Base-by-base conservation (phyloP, 805 yeast genomes). In the Starmerella stellata region DNA sequence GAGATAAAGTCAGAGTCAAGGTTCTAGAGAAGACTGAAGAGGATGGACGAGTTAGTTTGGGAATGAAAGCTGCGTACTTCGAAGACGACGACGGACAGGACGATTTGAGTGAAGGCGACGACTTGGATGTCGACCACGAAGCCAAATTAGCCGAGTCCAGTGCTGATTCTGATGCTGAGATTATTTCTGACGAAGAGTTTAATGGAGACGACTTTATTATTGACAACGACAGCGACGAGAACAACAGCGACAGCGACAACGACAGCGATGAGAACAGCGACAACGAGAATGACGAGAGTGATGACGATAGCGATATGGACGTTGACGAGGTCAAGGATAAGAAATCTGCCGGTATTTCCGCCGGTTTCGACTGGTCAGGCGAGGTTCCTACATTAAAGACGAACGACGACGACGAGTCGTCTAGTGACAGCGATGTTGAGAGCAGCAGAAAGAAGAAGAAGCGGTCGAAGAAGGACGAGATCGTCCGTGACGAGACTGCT, bases 281-380 rank as follows among this genome's bases (percentile, higher is more conserved):
- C 11, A n/a, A n/a, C n/a, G n/a, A n/a, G n/a, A n/a, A n/a, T n/a
- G 55, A 45, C 0, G 54, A 48, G 20, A 51, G 45, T 14, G 46
- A 46, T 7, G 47, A 31, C 8, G 58, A 46, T n/a, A 19, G 37
- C 33, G 30, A 27, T 3, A 18, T 9, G 19, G 13, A 15, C 11
- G 30, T 14, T 14, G 36, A n/a, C 43, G 39, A 17, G 52, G 51
- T 5, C 49, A 47, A 36, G 50, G 20, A 30, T 9, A 18, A 30
- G 13, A n/a, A 16, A 8, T 24, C n/a, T 30, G 13, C 20, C 17
- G 93, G 93, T 5, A 66, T 90, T 41, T 73, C 83, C 16, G 76
- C 92, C 30, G 75, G 92, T 3, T 90, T 90, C 51, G 95, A 90
- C 58, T 90, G 98, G 98, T 77, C 93, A 34, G 93, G 93, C 2